These are phyloP conservation scores for Aspergillus biplanus DNA, from an alignment of 495 filamentous ascomycete genomes.

Conservation along the genomic window DNA sequence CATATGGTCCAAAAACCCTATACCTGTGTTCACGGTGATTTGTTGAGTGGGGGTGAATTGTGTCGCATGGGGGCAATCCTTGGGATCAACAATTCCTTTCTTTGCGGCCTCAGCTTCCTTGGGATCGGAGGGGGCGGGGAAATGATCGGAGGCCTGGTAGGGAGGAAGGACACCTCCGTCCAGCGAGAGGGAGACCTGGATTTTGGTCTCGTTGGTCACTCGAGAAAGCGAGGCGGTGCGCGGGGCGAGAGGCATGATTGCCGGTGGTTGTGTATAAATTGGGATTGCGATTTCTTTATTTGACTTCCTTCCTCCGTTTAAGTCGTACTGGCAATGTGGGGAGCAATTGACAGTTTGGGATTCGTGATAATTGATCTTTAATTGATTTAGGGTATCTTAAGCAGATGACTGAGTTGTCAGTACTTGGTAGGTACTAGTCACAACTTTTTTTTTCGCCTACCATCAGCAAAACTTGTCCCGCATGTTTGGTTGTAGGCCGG, in stretches of 20 bases:
- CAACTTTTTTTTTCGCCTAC: slow-evolving; percentile 2
- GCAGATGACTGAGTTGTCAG: slow-evolving; percentile 12
- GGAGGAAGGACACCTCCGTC: slow-evolving; percentile 79
- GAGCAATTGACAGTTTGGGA: background rate
- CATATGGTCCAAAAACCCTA: slow-evolving; percentile 99
- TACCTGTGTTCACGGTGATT: slow-evolving; percentile 88
- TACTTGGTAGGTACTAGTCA: background rate
- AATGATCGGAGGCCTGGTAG: slow-evolving; percentile 56
- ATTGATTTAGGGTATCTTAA: slow-evolving; percentile 1
- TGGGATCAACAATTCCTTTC: slow-evolving; percentile 86
- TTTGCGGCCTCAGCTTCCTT: slow-evolving; percentile 50
- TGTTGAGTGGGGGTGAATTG: slow-evolving; percentile 80
- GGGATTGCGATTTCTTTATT: slow-evolving; percentile 12
- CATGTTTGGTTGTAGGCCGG: slow-evolving; percentile 19
- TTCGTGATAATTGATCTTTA: no score
- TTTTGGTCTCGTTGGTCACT: slow-evolving; percentile 96
- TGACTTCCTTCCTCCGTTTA: background rate
- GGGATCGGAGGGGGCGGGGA: slow-evolving; percentile 43
- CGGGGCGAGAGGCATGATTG: slow-evolving; percentile 41
- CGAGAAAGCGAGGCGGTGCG: slow-evolving; percentile 79
- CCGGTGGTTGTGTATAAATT: slow-evolving; percentile 7
- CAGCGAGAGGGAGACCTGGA: slow-evolving; percentile 85
- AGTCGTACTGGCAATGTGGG: background rate
- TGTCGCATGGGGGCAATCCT: slow-evolving; percentile 74
- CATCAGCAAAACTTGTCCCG: slow-evolving; percentile 18